A percentile compares a stretch with the other conserved stretches of the same genome.
Conservation (phyloP, 179 eudicot genomes). For the Spinacia oleracea region DNA sequence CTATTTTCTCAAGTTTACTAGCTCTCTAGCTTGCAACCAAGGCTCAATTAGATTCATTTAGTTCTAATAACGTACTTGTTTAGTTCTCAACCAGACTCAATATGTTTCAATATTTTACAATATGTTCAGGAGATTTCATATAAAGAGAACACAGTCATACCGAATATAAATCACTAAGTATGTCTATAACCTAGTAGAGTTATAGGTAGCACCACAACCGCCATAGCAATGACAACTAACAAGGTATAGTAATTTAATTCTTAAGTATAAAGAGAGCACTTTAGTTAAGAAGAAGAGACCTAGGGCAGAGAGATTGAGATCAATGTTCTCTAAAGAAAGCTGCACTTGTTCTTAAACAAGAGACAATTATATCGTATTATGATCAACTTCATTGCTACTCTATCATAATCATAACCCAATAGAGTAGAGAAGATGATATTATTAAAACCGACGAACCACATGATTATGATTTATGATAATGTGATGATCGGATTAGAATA, state of each 20-base stretch:
- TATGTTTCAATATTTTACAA: no score
- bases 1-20: no score
- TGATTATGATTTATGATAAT: constrained; percentile 15
- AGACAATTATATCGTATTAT: no score
- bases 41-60: no score
- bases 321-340: constrained; percentile 6
- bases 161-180: neutral
- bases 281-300: constrained; percentile 6
- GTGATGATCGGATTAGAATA: neutral
- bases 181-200: neutral
- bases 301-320: constrained; percentile 17
- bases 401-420: neutral
- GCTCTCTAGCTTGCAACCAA: no score
- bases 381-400: constrained; percentile 17
- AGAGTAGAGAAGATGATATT: neutral
- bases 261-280: neutral
- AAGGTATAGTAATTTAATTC: neutral
- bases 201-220: constrained; percentile 6
- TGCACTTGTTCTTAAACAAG: constrained; percentile 26
- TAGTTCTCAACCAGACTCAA: no score
- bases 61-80: no score
- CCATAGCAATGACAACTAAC: constrained; percentile 5
- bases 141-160: no score
- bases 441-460: constrained; percentile 12
- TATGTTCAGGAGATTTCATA: no score